Conservation (phyloP, 2,329 filamentous ascomycete genomes). For the Aspergillus uvarum region DNA sequence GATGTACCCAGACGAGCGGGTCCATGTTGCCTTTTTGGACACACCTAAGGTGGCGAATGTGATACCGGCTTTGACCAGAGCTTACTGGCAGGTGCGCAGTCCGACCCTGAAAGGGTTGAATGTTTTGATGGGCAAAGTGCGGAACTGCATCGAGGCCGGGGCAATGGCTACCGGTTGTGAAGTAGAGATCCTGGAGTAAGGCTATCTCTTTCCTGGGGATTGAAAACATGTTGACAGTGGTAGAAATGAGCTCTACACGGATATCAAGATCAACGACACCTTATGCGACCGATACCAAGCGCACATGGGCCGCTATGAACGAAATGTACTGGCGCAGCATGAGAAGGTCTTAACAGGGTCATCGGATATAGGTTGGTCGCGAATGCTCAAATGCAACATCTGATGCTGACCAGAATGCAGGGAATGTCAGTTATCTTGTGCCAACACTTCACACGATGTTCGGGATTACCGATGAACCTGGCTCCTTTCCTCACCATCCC, state of each 20-base stretch:
- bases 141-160: conserved; percentile 38
- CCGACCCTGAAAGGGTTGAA: conserved; percentile 44
- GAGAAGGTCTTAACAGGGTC: conserved; percentile 45
- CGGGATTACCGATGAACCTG: conserved; percentile 42
- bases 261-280: conserved; percentile 48
- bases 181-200: conserved; percentile 34
- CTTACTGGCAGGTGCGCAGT: conserved; percentile 49
- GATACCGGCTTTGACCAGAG: conserved; percentile 53
- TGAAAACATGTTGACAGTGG: background rate
- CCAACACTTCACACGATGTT: conserved; percentile 54
- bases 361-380: conserved; percentile 46
- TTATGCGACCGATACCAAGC: conserved; percentile 47
- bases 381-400: background rate
- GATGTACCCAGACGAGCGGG: conserved; percentile 52
- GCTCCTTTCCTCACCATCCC: conserved; percentile 37
- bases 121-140: conserved; percentile 27
- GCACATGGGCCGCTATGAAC: conserved; percentile 45
- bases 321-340: conserved; percentile 38
- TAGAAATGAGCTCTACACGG: conserved; percentile 41
- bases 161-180: conserved; percentile 38
- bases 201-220: background rate
- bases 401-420: conserved; percentile 26
- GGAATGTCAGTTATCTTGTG: conserved; percentile 51
- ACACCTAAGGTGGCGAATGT: conserved; percentile 57
- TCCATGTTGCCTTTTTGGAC: conserved; percentile 56